phyloP scores from a whole-genome alignment of 345 rosid species.

The Cardamine occulta region DNA sequence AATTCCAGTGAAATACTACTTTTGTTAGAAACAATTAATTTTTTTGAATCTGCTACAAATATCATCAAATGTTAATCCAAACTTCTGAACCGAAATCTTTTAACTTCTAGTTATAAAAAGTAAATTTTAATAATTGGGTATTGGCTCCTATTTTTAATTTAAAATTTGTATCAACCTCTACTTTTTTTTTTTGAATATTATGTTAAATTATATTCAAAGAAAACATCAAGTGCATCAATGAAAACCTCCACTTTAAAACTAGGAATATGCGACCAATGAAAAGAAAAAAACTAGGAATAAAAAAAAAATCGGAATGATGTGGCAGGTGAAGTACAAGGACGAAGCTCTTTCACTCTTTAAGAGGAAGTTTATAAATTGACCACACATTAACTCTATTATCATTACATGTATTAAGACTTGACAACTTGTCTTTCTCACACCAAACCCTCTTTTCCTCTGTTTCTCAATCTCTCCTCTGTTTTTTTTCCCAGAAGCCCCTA shows the following conservation, averaged over 20 bases:
- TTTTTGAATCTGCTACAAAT: not conserved
- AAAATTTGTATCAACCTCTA: not conserved
- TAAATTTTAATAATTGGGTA: not conserved
- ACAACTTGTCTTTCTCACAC: slow-evolving; percentile 30
- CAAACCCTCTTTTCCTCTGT: slow-evolving; percentile 26
- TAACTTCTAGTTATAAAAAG: not conserved
- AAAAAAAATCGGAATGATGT: slow-evolving; percentile 12
- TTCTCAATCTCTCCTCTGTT: slow-evolving; percentile 43
- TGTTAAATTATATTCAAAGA: too few species aligned
- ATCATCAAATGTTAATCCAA: not conserved
- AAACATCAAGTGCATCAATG: too few species aligned
- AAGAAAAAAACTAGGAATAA: not conserved
- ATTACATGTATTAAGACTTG: slow-evolving; percentile 29
- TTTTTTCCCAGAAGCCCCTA: not conserved
- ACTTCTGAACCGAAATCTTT: not conserved
- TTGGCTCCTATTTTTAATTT: not conserved
- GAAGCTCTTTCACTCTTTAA: slow-evolving; percentile 35
- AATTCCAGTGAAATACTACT: not conserved
- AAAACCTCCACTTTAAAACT: slow-evolving; percentile 9
- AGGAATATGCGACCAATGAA: not conserved
- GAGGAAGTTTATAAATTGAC: slow-evolving; percentile 51
- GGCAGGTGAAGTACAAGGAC: slow-evolving; percentile 24
- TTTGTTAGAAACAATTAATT: not conserved
- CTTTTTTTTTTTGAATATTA: too few species aligned
- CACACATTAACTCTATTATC: slow-evolving; percentile 35